Conservation (phyloP, 768 basidiomycete species). For the Porphyrellus cyaneotinctus region DNA sequence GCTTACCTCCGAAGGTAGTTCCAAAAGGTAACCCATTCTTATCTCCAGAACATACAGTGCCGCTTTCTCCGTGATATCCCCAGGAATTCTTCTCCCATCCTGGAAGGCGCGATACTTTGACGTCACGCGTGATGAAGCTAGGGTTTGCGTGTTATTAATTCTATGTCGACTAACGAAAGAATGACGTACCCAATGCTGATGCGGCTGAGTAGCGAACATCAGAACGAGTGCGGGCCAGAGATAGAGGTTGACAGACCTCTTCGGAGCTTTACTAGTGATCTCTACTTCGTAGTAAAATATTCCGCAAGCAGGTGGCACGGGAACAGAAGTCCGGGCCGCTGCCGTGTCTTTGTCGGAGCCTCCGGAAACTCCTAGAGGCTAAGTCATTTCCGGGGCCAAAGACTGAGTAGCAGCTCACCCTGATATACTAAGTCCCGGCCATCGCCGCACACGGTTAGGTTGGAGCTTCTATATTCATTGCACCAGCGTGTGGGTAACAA, state of each 20-base stretch:
- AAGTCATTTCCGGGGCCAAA: slow-evolving; percentile 2
- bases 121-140: slow-evolving; percentile 65
- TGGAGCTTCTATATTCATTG: slow-evolving; percentile 56
- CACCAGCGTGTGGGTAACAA: slow-evolving; percentile 77
- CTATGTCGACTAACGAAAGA: neutral
- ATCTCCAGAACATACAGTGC: slow-evolving; percentile 70
- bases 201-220: slow-evolving; percentile 42
- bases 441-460: slow-evolving; percentile 60
- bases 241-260: slow-evolving; percentile 52
- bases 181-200: slow-evolving; percentile 72
- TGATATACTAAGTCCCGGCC: slow-evolving; percentile 72
- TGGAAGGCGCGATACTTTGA: slow-evolving; percentile 70
- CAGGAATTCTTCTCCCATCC: slow-evolving; percentile 85
- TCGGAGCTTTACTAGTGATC: slow-evolving; percentile 71
- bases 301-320: slow-evolving; percentile 82
- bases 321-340: slow-evolving; percentile 69
- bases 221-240: slow-evolving; percentile 10
- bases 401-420: slow-evolving; percentile 39
- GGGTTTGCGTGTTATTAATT: slow-evolving; percentile 11
- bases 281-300: slow-evolving; percentile 95
- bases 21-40: slow-evolving; percentile 71
- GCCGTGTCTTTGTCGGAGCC: slow-evolving; percentile 80
- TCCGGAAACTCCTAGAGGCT: slow-evolving; percentile 43
- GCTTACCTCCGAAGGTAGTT: slow-evolving; percentile 75
- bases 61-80: slow-evolving; percentile 94